These are phyloP conservation scores for Leishmania major DNA, from an alignment of 208 protist genomes.

Conservation along the genomic window DNA sequence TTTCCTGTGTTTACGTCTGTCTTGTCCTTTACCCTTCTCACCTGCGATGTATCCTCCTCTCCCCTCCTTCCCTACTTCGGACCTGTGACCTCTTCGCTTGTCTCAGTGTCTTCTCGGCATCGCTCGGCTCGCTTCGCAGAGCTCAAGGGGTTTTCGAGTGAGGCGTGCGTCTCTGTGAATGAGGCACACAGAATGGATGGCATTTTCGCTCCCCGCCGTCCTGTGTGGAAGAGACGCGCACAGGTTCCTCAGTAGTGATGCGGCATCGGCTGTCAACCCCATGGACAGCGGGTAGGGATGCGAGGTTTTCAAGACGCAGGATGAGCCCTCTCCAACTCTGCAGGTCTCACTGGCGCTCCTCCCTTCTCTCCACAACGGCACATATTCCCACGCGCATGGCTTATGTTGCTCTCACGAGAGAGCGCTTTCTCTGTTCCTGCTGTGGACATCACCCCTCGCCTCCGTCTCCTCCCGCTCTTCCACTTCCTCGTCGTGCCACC, in stretches of 20 bases:
- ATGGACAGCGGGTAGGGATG: neutral
- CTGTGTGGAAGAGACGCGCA: neutral
- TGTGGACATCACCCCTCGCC: neutral
- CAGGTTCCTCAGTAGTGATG: neutral
- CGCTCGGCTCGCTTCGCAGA: neutral
- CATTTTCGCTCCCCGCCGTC: neutral
- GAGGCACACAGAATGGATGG: neutral
- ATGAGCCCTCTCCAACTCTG: neutral
- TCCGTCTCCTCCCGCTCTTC: conserved; percentile 1
- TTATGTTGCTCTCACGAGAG: neutral
- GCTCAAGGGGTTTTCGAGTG: neutral
- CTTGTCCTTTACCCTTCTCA: neutral
- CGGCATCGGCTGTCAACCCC: neutral
- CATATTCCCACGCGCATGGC: neutral
- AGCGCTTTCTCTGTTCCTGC: neutral
- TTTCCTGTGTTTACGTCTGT: neutral
- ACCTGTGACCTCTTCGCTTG: neutral
- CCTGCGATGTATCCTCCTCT: neutral
- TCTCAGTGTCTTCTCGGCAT: neutral
- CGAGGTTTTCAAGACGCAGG: neutral
- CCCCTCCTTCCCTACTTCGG: neutral
- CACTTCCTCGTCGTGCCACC: conserved; percentile 1
- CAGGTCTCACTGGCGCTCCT: neutral
- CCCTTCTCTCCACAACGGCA: neutral
- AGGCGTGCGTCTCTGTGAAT: neutral